Conservation (phyloP, 2,329 filamentous ascomycete species). For the Orbilia oligospora region DNA sequence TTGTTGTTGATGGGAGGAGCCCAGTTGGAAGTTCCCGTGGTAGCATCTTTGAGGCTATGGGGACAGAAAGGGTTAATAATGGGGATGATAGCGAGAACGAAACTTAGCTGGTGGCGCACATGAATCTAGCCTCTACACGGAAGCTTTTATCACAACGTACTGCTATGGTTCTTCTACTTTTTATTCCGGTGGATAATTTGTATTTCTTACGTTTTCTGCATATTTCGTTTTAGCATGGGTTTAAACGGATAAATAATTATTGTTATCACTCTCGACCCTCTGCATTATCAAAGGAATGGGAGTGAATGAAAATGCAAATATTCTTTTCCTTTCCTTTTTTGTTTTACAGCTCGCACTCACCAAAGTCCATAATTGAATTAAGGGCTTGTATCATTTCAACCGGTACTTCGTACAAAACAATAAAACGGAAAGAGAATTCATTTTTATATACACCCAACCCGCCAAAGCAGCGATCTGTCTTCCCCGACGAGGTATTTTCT, state of each 20-base stretch:
- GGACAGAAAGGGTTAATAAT: not conserved
- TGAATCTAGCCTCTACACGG: not conserved
- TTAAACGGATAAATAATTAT: slow-evolving; percentile 3
- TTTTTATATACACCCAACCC: slow-evolving; percentile 53
- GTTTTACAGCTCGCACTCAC: not conserved
- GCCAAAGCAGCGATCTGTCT: slow-evolving; percentile 15
- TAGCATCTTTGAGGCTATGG: slow-evolving; percentile 34
- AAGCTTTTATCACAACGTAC: not conserved
- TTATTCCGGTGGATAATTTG: not conserved
- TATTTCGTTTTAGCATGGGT: slow-evolving; percentile 14
- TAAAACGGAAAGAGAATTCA: not conserved
- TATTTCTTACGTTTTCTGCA: not conserved
- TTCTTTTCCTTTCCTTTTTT: not conserved
- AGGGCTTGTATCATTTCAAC: not conserved
- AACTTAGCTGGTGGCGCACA: no score
- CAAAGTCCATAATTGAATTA: not conserved
- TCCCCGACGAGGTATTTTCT: not conserved
- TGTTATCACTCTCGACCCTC: not conserved
- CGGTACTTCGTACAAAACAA: not conserved
- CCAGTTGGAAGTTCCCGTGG: slow-evolving; percentile 40
- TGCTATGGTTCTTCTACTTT: not conserved
- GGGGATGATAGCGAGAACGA: slow-evolving; percentile 14
- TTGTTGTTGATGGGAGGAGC: slow-evolving; percentile 40
- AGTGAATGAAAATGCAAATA: not conserved
- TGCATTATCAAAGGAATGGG: not conserved